Base-by-base conservation (phyloP, 768 basidiomycete species). In the Infundibulicybe gibba region DNA sequence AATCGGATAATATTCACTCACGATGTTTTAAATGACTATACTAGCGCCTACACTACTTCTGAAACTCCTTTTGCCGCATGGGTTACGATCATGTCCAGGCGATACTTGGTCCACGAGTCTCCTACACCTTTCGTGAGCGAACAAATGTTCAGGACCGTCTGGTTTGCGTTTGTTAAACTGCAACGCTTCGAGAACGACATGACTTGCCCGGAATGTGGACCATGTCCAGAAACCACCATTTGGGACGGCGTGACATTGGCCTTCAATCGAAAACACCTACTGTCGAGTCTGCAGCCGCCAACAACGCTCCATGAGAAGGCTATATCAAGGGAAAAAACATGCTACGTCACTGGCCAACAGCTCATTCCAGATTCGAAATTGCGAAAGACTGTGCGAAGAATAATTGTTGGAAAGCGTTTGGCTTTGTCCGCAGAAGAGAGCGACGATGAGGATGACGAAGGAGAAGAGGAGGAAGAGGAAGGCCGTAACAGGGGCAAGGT, bases 21-120 rank as follows among this genome's bases (percentile, higher is more conserved):
- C n/a, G n/a, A n/a, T n/a, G n/a, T n/a, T n/a, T n/a, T n/a, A n/a
- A n/a, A n/a, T n/a, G n/a, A n/a, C n/a, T n/a, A n/a, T 40, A 68
- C 64, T 1, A 55, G 49, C 20, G 49, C 52, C 0, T 69, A 50
- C 43, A 65, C 62, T 11, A 45, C 60, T 10, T 69, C 69, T 2
- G 66, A 71, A 51, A 68, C 61, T 0, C 68, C 66, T 2, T 69
- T 71, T 48, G 48, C 53, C 3, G 54, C 67, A 17, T 65, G 58
- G 58, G 56, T 60, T 2, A 45, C 45, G 9, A 44, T 50, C 3
- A 42, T 64, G 20, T 45, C 50, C 8, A 52, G 57, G 3, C 40
- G 58, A n/a, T 67, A 66, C 45, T 10, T 33, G 14, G 44, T 43
- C 3, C 33, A 50, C 17, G 20, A 33, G 8, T 52, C 55, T 0